Evolutionary conservation across 768 basidiomycete genomes (phyloP), one percentile per base, ranked within the genome.

Genomic region (Gymnopilus junonius): DNA sequence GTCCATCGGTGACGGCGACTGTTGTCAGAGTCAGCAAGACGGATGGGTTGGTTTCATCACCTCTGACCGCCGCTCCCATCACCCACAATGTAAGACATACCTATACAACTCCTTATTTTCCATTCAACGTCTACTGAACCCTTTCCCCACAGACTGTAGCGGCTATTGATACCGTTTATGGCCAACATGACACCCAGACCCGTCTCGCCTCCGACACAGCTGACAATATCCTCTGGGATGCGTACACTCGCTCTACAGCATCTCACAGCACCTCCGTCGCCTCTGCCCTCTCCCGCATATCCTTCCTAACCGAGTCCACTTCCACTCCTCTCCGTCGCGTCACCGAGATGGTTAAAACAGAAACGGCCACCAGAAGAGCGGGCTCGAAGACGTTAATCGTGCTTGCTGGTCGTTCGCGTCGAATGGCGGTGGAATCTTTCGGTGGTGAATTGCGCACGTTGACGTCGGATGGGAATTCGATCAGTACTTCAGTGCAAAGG

Each of bases 171-270:
- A 95, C 93, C 0, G 75, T 92, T 0, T 95, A 95, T 63, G 90
- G 85, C 0, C 77, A 83, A 27, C 76, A 80, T 4, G 87, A 79
- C 60, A 90, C 92, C 4, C 82, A 89, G 68, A 87, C 82, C 11
- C 83, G 84, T 7, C 75, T 97, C 14, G 85, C 84, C 2, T 96
- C 93, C 0, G 86, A 91, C 21, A 91, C 92, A 1, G 94, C 94
- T 1, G 96, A 98, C 73, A 86, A 88, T 68, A 65, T 95, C 29
- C 69, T 86, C n/a, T 96, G 95, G 94, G 79, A 83, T 0, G 84
- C 83, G 43, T 91, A 86, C 67, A 80, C 88, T 1, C 71, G 73
- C 6, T 65, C 75, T 0, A 65, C 71, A 8, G 60, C 67, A 51
- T 8, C 63, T 21, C 76, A 70, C 51, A 67, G 75, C 42, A 62